A percentile compares a stretch with the other conserved stretches of the same genome.
phyloP scores from a whole-genome alignment of 345 rosid species.

The Nephelium lappaceum region DNA sequence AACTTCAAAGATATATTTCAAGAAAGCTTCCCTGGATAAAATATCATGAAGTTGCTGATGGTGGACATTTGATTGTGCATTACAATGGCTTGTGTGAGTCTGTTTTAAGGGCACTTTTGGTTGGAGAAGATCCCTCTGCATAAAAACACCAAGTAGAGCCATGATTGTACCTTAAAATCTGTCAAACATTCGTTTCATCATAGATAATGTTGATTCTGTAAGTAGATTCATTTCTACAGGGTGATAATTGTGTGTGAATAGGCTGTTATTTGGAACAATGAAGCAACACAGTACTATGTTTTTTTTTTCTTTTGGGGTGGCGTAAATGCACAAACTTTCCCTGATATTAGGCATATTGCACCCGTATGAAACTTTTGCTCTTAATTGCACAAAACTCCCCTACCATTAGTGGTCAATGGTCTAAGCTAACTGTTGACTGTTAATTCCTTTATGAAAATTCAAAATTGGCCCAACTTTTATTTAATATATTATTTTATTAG shows the following conservation, averaged over 20 bases:
- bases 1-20: conserved; percentile 68
- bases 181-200: conserved; percentile 19
- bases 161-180: conserved; percentile 24
- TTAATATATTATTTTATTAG: too few relatives aligned
- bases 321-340: too few relatives aligned
- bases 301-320: not conserved
- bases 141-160: conserved; percentile 42
- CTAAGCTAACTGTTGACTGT: too few relatives aligned
- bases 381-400: too few relatives aligned
- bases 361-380: too few relatives aligned
- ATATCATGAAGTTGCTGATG: conserved; percentile 83
- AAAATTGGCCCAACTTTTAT: too few relatives aligned
- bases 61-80: conserved; percentile 88
- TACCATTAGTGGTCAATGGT: too few relatives aligned
- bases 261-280: conserved; percentile 26
- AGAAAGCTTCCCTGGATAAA: conserved; percentile 71
- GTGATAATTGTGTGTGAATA: conserved; percentile 5
- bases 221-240: conserved; percentile 23
- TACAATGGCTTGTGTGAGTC: conserved; percentile 70
- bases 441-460: too few relatives aligned
- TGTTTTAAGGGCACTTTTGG: conserved; percentile 63
- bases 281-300: conserved; percentile 24
- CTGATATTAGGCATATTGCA: too few relatives aligned
- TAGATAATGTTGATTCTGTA: conserved; percentile 28
- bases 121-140: conserved; percentile 60